Percentiles rank a stretch among this genome's conserved stretches.
Conservation (phyloP, 495 filamentous ascomycete genomes). For the Aspergillus sclerotiicarbonarius region DNA sequence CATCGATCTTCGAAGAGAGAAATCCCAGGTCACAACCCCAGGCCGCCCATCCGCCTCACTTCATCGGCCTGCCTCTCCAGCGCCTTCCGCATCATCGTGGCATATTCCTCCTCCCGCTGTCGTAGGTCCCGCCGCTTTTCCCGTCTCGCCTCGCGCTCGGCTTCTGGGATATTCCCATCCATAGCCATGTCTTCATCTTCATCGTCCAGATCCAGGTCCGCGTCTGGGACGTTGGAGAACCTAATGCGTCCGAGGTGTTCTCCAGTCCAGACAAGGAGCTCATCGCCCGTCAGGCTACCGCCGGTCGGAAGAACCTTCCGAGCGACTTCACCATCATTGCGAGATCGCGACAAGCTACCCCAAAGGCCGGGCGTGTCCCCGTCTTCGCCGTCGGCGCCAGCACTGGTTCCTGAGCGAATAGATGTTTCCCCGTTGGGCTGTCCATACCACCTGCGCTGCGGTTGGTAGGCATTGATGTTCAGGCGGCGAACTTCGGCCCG, state of each 20-base stretch:
- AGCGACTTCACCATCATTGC: slow-evolving; percentile 50
- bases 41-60: slow-evolving; percentile 69
- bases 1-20: not conserved
- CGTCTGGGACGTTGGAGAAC: slow-evolving; percentile 53
- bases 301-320: slow-evolving; percentile 68
- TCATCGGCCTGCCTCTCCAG: slow-evolving; percentile 80
- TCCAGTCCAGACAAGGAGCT: slow-evolving; percentile 77
- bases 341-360: slow-evolving; percentile 20
- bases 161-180: slow-evolving; percentile 34
- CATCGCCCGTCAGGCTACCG: slow-evolving; percentile 50
- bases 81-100: slow-evolving; percentile 67
- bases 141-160: slow-evolving; percentile 40
- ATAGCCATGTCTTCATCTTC: slow-evolving; percentile 43
- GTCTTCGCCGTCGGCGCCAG: not conserved
- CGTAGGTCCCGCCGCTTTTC: slow-evolving; percentile 36
- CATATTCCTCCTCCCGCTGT: slow-evolving; percentile 57
- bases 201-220: slow-evolving; percentile 39
- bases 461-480: slow-evolving; percentile 56
- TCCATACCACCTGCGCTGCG: not conserved
- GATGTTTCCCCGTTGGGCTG: not conserved
- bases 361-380: slow-evolving; percentile 29
- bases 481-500: slow-evolving; percentile 74
- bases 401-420: not conserved
- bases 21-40: slow-evolving; percentile 51
- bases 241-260: slow-evolving; percentile 72